Base-by-base conservation (phyloP, 2,329 filamentous ascomycete species). In the Microcera coccophila region DNA sequence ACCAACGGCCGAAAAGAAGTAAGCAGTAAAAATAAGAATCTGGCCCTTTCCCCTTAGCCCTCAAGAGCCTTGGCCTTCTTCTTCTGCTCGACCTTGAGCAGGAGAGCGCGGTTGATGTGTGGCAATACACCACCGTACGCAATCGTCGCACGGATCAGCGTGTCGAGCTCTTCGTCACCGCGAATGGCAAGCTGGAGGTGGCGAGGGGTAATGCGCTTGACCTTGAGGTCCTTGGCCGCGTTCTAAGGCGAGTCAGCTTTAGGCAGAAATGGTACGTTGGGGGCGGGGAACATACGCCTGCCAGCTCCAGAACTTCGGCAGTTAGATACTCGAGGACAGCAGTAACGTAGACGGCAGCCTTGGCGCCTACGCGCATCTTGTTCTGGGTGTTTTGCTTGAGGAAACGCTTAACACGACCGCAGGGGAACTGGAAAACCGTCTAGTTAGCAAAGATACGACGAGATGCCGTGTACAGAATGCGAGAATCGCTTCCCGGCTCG, bases 321-420 rank as follows among this genome's bases (percentile, higher is more conserved):
- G 93, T 96, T 57, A 98, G 77, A 68, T 98, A 98, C 75, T 98
- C 93, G 53, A 98, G 86, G 44, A 98, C 93, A 33, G 93, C 93
- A 38, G 93, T 97, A 50, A 97, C 89, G 67, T 98, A 98, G 61
- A 98, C 93, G 55, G 93, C 90, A 53, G 93, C 93, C 78, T 97
- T 97, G 64, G 91, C 93, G 61, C 93, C 93, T 57, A 98, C 94
- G 72, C 93, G 91, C 88, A 96, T 97, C 79, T 97, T 97, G 75
- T 96, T 94, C 68, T 97, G 93, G 38, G 93, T 97, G 75, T 96
- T 96, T 71, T 89, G 90, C 82, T 97, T 96, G 67, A 98, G 79
- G 76, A 97, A 97, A 75, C 93, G 90, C 86, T 98, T 98, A 72
- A 98, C 93, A 85, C 93, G 93, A 73, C 93, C 93, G 69, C 93